A percentile compares a stretch with the other conserved stretches of the same genome.
These are phyloP conservation scores for Neodidymelliopsis sp. DNA, from an alignment of 2,329 filamentous ascomycete species.

Conservation along the genomic window DNA sequence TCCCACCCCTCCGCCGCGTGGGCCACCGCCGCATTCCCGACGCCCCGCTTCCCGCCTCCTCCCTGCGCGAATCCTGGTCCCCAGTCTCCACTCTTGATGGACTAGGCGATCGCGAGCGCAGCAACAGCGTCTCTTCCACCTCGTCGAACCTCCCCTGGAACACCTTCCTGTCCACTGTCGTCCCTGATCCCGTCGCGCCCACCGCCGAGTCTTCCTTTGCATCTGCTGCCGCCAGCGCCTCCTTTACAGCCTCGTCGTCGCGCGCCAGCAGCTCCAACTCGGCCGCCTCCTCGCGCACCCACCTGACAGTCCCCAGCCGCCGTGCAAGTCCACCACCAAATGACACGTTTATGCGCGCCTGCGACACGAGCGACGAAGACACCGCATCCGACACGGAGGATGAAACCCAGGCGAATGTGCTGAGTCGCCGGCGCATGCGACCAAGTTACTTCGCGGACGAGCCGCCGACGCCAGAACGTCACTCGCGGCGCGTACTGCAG, in stretches of 20 bases:
- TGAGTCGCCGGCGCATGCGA: constrained; percentile 25
- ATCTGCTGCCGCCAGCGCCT: constrained; percentile 65
- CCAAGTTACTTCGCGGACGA: constrained; percentile 32
- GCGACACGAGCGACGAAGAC: constrained; percentile 55
- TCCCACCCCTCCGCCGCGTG: constrained; percentile 49
- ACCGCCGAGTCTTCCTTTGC: constrained; percentile 84
- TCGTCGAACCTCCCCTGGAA: constrained; percentile 71
- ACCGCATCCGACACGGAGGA: constrained; percentile 61
- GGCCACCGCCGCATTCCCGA: constrained; percentile 48
- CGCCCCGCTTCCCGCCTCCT: constrained; percentile 46
- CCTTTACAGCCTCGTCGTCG: constrained; percentile 53
- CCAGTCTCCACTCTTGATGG: constrained; percentile 65
- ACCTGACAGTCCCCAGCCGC: constrained; percentile 48
- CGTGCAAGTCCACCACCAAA: constrained; percentile 44
- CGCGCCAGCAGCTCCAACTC: constrained; percentile 58
- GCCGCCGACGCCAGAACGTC: constrained; percentile 39
- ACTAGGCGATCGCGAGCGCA: constrained; percentile 80
- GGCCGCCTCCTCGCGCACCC: constrained; percentile 46
- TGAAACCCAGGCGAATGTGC: constrained; percentile 50
- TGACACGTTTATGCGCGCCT: constrained; percentile 60
- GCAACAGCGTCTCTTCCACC: constrained; percentile 71
- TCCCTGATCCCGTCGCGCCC: constrained; percentile 80
- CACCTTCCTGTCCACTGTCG: constrained; percentile 78
- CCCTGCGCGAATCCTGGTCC: constrained; percentile 49
- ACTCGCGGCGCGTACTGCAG: constrained; percentile 39